A percentile compares a stretch with the other conserved stretches of the same genome.
Conservation (phyloP, 2,329 filamentous ascomycete species). For the Massarina eburnea region DNA sequence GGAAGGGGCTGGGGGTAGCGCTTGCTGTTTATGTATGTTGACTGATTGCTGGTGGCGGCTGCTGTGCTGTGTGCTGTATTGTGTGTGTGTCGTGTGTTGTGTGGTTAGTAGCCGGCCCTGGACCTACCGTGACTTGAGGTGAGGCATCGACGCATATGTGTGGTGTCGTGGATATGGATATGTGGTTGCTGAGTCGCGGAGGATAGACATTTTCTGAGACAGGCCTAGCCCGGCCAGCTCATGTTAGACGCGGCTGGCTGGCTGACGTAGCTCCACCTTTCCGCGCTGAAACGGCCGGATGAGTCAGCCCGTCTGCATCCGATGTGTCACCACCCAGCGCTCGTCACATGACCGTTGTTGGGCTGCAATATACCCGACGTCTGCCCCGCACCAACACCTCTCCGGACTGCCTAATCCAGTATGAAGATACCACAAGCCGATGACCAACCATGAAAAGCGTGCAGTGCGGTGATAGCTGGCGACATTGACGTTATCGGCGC, state of each 20-base stretch:
- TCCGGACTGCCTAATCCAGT: conserved; percentile 36
- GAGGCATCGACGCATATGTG: neutral
- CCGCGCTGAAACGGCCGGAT: neutral
- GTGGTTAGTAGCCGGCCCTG: conserved; percentile 13
- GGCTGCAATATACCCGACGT: no score
- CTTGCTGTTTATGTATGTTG: neutral
- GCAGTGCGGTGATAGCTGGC: neutral
- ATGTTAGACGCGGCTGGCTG: neutral
- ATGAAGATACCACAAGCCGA: conserved; percentile 16
- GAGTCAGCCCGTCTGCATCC: no score
- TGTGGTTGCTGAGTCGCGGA: neutral
- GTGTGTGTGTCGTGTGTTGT: conserved; percentile 21
- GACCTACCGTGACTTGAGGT: neutral
- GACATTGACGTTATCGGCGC: conserved; percentile 23
- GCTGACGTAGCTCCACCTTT: neutral
- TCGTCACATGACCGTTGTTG: no score
- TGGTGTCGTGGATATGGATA: neutral
- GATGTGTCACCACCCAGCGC: no score
- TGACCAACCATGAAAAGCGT: neutral
- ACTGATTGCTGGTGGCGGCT: neutral
- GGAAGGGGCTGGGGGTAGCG: conserved; percentile 4
- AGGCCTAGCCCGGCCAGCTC: neutral
- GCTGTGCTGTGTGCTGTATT: neutral
- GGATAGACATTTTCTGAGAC: neutral
- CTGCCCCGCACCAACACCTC: conserved; percentile 17